Percentiles rank a stretch among this genome's conserved stretches.
Evolutionary conservation across 495 filamentous ascomycete genomes (phyloP).

Genomic region (Aspergillus homomorphus): DNA sequence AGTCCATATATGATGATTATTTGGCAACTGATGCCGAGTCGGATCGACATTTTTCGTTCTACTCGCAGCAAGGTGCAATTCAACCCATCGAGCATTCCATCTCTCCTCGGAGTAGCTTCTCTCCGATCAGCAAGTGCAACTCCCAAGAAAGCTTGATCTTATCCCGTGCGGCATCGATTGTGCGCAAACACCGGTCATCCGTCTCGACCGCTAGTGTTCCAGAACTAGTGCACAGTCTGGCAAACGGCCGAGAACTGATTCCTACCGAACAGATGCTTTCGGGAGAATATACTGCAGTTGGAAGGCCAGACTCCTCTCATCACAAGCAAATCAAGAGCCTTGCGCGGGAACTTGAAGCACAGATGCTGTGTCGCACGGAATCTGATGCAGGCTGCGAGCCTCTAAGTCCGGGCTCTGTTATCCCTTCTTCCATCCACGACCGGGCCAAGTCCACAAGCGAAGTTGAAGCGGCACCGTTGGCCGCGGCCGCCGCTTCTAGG

Average conservation of each 20-base stretch:
- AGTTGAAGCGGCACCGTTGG: slow-evolving; percentile 18
- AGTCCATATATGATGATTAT: slow-evolving; percentile 50
- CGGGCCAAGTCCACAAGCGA: slow-evolving; percentile 41
- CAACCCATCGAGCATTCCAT: slow-evolving; percentile 38
- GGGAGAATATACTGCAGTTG: slow-evolving; percentile 23
- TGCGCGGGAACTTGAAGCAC: slow-evolving; percentile 30
- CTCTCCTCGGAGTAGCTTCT: slow-evolving; percentile 51
- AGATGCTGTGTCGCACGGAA: slow-evolving; percentile 26
- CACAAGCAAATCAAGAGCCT: slow-evolving; percentile 46
- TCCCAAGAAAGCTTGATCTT: slow-evolving; percentile 56
- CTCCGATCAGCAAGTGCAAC: slow-evolving; percentile 57
- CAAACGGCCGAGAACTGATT: slow-evolving; percentile 46
- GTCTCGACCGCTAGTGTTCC: slow-evolving; percentile 56
- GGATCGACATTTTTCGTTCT: slow-evolving; percentile 44
- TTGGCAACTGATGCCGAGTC: slow-evolving; percentile 44
- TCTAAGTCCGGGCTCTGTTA: slow-evolving; percentile 16
- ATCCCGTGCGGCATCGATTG: slow-evolving; percentile 46
- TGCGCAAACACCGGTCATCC: slow-evolving; percentile 53
- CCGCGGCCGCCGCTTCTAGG: slow-evolving; percentile 11
- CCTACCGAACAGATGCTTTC: slow-evolving; percentile 32
- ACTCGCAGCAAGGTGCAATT: slow-evolving; percentile 35
- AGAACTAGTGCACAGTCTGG: slow-evolving; percentile 51
- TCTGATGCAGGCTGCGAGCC: slow-evolving; percentile 28
- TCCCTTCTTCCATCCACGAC: slow-evolving; percentile 25
- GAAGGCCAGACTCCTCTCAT: slow-evolving; percentile 30